Base-by-base conservation (phyloP, 2,329 filamentous ascomycete species). In the Pseudogymnoascus sp. region DNA sequence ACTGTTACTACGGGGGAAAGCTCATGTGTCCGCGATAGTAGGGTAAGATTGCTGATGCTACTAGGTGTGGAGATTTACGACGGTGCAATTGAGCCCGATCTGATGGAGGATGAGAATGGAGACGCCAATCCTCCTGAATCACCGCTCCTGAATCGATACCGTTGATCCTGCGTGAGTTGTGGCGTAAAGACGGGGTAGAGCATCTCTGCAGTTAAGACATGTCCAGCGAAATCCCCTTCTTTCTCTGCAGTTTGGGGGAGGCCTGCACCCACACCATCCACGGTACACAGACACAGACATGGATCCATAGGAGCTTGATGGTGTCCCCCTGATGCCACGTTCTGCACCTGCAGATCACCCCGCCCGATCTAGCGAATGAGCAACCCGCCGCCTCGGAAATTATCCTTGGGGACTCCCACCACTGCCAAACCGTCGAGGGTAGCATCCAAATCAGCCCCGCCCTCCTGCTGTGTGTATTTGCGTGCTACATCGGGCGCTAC, bases 301-400 rank as follows among this genome's bases (percentile, higher is more conserved):
- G 46, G 46, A 31, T 53, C 14, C 25, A 18, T 53, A 7, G 46
- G 46, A 53, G 46, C 46, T 53, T 53, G 46, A 56, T 56, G 25
- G 46, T 56, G 25, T 56, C 46, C 46, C 43, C 46, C 46, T 56
- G 46, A 56, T 56, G 46, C 46, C 46, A 56, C 46, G 46, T 56
- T 56, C 46, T 56, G n/a, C 25, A 56, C 46, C 46, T 56, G 46
- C 46, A 56, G 46, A 56, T 56, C 46, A 56, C 46, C 46, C 46
- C 46, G 46, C 46, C n/a, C 46, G 25, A 34, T 56, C 25, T 31
- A 18, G 46, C 46, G 46, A 56, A 56, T 56, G 46, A 56, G 25
- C n/a, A 56, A 56, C 46, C 46, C 46, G 46, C 46, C n/a, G 46
- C 46, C 25, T 56, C 46, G 46, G 46, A 56, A 56, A 56, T 56